Evolutionary conservation across 495 filamentous ascomycete species (phyloP), one percentile per base, ranked within the genome.

Genomic region (Penicillium ochrochloron): DNA sequence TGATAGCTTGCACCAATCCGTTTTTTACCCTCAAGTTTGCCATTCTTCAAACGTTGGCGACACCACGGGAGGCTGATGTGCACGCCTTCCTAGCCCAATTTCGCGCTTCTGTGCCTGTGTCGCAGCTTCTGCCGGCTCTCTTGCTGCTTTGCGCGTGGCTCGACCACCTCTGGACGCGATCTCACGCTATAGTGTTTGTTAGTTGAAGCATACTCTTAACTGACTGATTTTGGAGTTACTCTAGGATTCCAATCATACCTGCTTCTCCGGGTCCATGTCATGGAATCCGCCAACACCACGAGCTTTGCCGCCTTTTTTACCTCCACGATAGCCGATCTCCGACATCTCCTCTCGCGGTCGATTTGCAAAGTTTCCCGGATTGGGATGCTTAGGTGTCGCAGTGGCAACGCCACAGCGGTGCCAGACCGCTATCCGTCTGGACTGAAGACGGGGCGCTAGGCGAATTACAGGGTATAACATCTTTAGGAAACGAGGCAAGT

Each of bases 291-390:
- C 74, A 17, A 54, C 44, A 21, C 67, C 67, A 42, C 54, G 53
- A 23, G 62, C 64, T n/a, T 67, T 62, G 31, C 71, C 67, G 42
- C 78, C 77, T 39, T 76, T 73, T 57, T 82, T 78, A n/a, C 81
- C 83, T 7, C 83, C 84, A 67, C 85, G 85, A 2, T 72, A 67
- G 1, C 81, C 85, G 51, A 85, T 82, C 21, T 79, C 78, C 25
- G 76, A 75, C 19, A 88, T 85, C 61, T 89, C 83, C 46, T 86
- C 84, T 65, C 81, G 82, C 51, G 85, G 76, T 63, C 83, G 83
- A 75, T 89, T 88, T 76, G 85, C 82, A 74, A 89, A 89, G 72
- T 89, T 88, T 23, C 81, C 81, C 46, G 85, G 85, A 66, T 89
- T 90, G 37, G 74, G 75, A 67, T 88, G 41, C 8, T 33, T 44